phyloP scores from a whole-genome alignment of 495 filamentous ascomycete species.

The Neurospora africana region DNA sequence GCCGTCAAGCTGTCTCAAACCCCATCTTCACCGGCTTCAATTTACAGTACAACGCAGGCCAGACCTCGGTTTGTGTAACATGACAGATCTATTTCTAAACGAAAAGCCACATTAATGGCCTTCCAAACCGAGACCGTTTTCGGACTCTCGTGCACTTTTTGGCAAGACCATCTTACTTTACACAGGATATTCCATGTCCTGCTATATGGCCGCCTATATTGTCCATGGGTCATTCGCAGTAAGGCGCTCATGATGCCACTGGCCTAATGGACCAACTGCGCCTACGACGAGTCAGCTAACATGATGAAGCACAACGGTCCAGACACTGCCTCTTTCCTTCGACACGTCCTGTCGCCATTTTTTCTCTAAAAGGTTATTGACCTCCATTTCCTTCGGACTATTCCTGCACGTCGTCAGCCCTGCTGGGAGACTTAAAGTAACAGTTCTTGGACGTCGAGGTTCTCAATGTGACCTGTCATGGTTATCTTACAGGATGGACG shows the following conservation, averaged over 20 bases:
- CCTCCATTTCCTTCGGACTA: neutral
- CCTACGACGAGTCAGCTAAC: neutral
- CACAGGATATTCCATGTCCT: neutral
- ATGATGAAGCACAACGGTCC: neutral
- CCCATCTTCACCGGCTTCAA: neutral
- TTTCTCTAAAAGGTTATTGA: neutral
- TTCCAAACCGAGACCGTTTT: neutral
- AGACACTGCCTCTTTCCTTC: neutral
- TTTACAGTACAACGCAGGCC: neutral
- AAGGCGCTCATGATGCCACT: neutral
- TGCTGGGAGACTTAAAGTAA: neutral
- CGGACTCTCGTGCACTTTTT: neutral
- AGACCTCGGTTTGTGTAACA: neutral
- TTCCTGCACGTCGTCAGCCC: neutral
- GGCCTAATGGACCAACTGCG: neutral
- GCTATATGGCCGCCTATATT: neutral
- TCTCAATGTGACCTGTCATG: neutral
- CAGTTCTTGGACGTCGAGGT: neutral
- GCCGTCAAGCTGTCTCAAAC: neutral
- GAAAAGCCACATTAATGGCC: neutral
- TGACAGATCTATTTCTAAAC: neutral
- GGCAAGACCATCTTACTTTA: neutral
- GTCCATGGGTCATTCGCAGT: neutral
- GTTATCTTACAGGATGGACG: neutral
- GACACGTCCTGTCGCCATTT: neutral